Conservation (phyloP, 2,329 filamentous ascomycete species). For the Beauveria sp. region DNA sequence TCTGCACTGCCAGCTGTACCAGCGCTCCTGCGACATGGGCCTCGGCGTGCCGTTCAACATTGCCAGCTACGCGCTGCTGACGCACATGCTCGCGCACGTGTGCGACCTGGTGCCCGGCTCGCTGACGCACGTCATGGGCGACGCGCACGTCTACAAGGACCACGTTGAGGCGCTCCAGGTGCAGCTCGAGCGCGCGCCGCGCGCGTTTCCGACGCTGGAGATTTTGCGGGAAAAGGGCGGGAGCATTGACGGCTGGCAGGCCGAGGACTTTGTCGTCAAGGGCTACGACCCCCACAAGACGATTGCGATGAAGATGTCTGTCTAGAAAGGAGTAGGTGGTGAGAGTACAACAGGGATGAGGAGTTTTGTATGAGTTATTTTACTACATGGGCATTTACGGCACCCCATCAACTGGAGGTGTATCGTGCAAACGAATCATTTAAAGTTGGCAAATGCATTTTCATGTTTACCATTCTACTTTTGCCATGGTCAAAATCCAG, state of each 20-base stretch:
- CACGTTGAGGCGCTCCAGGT: conserved; percentile 80
- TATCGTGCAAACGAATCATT: neutral
- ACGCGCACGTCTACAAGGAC: conserved; percentile 93
- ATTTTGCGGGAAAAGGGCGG: conserved; percentile 62
- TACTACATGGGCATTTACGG: neutral
- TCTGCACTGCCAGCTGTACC: conserved; percentile 84
- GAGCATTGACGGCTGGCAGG: conserved; percentile 82
- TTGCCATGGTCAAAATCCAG: no score
- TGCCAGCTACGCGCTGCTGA: conserved; percentile 85
- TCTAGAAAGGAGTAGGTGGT: conserved; percentile 36
- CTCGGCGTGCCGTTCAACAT: conserved; percentile 98
- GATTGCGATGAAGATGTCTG: conserved; percentile 99
- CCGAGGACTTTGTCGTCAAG: conserved; percentile 79
- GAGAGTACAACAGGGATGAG: neutral
- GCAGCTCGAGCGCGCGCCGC: conserved; percentile 74
- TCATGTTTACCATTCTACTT: neutral
- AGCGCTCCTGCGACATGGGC: conserved; percentile 93
- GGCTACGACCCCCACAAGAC: conserved; percentile 87
- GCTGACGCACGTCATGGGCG: conserved; percentile 92
- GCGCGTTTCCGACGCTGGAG: conserved; percentile 69
- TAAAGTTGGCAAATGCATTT: neutral
- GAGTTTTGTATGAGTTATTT: neutral
- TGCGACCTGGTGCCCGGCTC: conserved; percentile 78
- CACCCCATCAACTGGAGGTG: conserved; percentile 3
- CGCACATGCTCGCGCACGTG: conserved; percentile 88